Evolutionary conservation across 352 stramenopile genomes (phyloP).

Genomic region (Phytophthora hibernalis): DNA sequence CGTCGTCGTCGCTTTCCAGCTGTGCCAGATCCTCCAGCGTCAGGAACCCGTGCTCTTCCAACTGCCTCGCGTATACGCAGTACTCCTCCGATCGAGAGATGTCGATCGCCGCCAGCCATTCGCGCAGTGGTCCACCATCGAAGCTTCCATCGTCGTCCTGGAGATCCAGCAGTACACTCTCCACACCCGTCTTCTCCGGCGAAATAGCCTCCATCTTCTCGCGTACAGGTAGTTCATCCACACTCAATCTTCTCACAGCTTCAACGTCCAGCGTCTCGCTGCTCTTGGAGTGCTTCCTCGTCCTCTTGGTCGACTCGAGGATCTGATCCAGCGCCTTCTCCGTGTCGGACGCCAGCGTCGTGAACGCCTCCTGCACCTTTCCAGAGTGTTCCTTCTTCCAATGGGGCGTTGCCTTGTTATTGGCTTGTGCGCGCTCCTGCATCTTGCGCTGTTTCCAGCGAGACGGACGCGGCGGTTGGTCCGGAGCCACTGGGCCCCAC

Average conservation of each 20-base stretch:
- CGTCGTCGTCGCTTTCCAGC: constrained; percentile 65
- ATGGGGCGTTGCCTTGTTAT: constrained; percentile 20
- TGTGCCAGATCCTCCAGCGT: constrained; percentile 63
- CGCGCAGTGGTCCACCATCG: constrained; percentile 40
- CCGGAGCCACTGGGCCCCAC: constrained; percentile 30
- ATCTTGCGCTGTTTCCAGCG: constrained; percentile 54
- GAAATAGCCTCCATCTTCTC: constrained; percentile 35
- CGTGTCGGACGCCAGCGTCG: constrained; percentile 52
- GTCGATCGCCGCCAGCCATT: constrained; percentile 70
- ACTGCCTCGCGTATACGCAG: constrained; percentile 57
- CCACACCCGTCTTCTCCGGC: constrained; percentile 45
- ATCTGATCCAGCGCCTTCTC: constrained; percentile 62
- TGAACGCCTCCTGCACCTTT: constrained; percentile 33
- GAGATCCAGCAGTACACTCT: constrained; percentile 37
- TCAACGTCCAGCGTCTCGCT: constrained; percentile 43
- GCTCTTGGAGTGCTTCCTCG: constrained; percentile 28
- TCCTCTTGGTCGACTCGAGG: constrained; percentile 36
- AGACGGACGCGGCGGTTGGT: constrained; percentile 39
- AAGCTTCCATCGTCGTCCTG: constrained; percentile 37
- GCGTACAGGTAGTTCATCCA: constrained; percentile 58
- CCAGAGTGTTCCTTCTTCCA: constrained; percentile 23
- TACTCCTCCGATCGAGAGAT: constrained; percentile 56
- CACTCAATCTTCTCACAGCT: constrained; percentile 57
- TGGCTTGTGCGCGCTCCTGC: constrained; percentile 36
- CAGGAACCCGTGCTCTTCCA: constrained; percentile 74